Percentiles rank a stretch among this genome's conserved stretches.
Evolutionary conservation across 768 basidiomycete species (phyloP).

Genomic region (Collybia mongolica): DNA sequence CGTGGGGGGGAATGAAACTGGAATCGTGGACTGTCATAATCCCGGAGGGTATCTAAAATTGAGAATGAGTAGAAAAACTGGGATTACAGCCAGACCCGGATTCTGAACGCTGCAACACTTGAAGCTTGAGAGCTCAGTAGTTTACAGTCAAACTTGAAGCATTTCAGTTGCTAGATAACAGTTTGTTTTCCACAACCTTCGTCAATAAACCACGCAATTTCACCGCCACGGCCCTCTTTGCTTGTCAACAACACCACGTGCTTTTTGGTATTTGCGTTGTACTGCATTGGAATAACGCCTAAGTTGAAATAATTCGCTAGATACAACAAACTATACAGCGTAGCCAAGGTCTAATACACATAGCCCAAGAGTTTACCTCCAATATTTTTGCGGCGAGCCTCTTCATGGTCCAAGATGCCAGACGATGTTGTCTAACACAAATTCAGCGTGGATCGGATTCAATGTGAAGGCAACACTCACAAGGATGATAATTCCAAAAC

Average conservation of each 20-base stretch:
- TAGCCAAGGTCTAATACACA: slow-evolving; percentile 62
- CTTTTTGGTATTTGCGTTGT: no score
- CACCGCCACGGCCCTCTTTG: no score
- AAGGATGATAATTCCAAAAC: slow-evolving; percentile 94
- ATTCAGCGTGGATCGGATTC: not conserved
- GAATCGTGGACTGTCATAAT: slow-evolving; percentile 22
- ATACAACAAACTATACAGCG: no score
- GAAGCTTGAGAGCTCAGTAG: no score
- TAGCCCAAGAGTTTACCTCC: slow-evolving; percentile 95
- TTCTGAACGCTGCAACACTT: no score
- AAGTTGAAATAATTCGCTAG: no score
- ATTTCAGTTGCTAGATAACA: not conserved
- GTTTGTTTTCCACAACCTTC: no score
- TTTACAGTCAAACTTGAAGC: not conserved
- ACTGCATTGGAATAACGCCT: no score
- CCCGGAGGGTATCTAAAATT: not conserved
- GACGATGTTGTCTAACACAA: slow-evolving; percentile 83
- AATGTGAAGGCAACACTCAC: slow-evolving; percentile 39
- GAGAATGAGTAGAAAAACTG: not conserved
- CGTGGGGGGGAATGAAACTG: slow-evolving; percentile 13
- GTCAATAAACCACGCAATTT: no score
- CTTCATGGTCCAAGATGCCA: slow-evolving; percentile 98
- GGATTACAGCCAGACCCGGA: no score
- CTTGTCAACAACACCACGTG: no score
- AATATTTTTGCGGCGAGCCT: slow-evolving; percentile 97